Evolutionary conservation across 2,329 filamentous ascomycete genomes (phyloP).

Genomic region (Penicillium oxalicum): DNA sequence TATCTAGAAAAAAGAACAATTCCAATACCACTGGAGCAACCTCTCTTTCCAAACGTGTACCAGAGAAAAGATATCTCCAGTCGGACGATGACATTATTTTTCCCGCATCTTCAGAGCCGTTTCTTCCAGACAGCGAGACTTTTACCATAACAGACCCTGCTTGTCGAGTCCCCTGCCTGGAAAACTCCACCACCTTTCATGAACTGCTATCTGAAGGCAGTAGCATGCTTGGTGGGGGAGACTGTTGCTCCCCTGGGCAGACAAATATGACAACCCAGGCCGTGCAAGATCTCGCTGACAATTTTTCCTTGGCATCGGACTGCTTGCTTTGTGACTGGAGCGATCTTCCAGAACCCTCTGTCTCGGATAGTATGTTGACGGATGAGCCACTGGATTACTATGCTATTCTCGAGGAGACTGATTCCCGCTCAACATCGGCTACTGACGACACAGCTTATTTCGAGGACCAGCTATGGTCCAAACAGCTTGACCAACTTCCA

Average conservation of each 20-base stretch:
- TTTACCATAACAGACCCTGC: not conserved
- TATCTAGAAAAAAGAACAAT: constrained; percentile 15
- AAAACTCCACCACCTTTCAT: not conserved
- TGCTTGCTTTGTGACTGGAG: not conserved
- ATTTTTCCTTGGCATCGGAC: not conserved
- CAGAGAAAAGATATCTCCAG: not conserved
- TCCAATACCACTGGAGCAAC: constrained; percentile 1
- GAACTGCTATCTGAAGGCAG: constrained; percentile 6
- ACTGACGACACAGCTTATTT: too few species aligned
- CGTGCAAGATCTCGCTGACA: not conserved
- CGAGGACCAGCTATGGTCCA: too few species aligned
- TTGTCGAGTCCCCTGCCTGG: too few species aligned
- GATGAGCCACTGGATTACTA: not conserved
- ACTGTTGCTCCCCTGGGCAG: constrained; percentile 9
- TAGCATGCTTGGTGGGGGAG: constrained; percentile 10
- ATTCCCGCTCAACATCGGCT: not conserved
- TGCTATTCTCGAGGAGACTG: not conserved
- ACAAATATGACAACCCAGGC: constrained; percentile 6
- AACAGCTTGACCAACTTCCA: too few species aligned
- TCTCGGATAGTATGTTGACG: not conserved
- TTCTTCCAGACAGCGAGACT: not conserved
- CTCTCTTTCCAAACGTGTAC: not conserved
- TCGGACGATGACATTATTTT: not conserved
- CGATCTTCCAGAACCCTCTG: not conserved
- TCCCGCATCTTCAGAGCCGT: not conserved